phyloP scores from a whole-genome alignment of 495 filamentous ascomycete species.

The Parachaetomium inaequale region DNA sequence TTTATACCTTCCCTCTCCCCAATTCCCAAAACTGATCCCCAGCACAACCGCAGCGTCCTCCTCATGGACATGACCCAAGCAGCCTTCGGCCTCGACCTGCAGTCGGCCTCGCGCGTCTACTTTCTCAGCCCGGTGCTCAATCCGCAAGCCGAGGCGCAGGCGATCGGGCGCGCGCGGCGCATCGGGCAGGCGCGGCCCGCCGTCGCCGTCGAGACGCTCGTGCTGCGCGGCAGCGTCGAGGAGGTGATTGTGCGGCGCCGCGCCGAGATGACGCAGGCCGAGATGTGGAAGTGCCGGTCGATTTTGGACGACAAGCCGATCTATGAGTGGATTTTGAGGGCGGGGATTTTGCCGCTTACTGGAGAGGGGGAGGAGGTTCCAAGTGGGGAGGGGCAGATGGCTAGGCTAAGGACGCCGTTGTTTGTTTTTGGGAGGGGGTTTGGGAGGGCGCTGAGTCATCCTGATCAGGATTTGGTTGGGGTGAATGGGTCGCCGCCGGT shows the following conservation, averaged over 20 bases:
- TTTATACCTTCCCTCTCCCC: neutral
- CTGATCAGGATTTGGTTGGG: constrained; percentile 37
- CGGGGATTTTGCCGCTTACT: constrained; percentile 58
- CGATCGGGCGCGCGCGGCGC: constrained; percentile 83
- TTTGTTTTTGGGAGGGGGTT: constrained; percentile 56
- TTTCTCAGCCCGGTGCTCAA: constrained; percentile 88
- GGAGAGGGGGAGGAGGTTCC: neutral
- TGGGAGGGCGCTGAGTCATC: constrained; percentile 30
- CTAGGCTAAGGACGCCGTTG: constrained; percentile 50
- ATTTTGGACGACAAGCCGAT: constrained; percentile 76
- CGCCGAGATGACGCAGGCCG: constrained; percentile 71
- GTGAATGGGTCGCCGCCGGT: neutral
- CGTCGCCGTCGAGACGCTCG: constrained; percentile 87
- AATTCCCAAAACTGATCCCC: neutral
- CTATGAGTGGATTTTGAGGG: constrained; percentile 72
- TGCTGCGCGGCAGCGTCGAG: constrained; percentile 76
- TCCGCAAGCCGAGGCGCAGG: constrained; percentile 83
- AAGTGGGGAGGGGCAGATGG: constrained; percentile 52
- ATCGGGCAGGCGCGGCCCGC: constrained; percentile 77
- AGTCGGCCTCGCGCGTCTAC: constrained; percentile 78
- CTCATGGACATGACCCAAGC: constrained; percentile 89
- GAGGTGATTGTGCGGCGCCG: constrained; percentile 75
- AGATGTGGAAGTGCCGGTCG: constrained; percentile 62
- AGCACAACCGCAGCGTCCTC: constrained; percentile 58
- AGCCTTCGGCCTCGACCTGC: constrained; percentile 81